phyloP scores from a whole-genome alignment of 1,284 basidiomycete genomes.

The Cutaneotrichosporon cutaneum region DNA sequence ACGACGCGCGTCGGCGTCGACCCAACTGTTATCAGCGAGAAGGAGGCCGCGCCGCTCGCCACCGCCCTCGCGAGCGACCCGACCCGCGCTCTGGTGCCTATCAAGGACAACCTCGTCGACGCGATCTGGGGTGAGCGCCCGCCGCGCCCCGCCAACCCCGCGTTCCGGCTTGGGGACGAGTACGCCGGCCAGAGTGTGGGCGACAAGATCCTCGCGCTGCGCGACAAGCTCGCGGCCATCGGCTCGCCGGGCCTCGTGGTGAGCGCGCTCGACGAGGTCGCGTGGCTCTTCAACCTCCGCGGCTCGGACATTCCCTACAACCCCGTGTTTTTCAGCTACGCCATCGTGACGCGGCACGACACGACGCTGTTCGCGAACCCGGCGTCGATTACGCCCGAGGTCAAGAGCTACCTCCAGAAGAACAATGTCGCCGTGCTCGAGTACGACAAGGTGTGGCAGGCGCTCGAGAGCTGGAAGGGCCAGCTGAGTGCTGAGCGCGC shows the following conservation, averaged over 20 bases:
- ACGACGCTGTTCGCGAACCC: slow-evolving; percentile 73
- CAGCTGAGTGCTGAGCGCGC: slow-evolving; percentile 22
- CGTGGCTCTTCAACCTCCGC: slow-evolving; percentile 92
- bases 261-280: slow-evolving; percentile 81
- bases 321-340: slow-evolving; percentile 94
- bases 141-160: slow-evolving; percentile 64
- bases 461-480: slow-evolving; percentile 32
- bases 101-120: slow-evolving; percentile 76
- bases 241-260: slow-evolving; percentile 70
- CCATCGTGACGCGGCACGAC: slow-evolving; percentile 68
- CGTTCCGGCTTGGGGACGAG: slow-evolving; percentile 70
- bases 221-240: slow-evolving; percentile 65
- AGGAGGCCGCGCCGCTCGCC: slow-evolving; percentile 57
- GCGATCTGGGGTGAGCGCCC: slow-evolving; percentile 71
- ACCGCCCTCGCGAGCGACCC: slow-evolving; percentile 31
- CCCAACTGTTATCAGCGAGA: slow-evolving; percentile 64
- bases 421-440: slow-evolving; percentile 65
- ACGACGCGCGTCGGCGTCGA: slow-evolving; percentile 75
- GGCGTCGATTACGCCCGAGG: slow-evolving; percentile 62
- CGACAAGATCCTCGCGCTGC: slow-evolving; percentile 67
- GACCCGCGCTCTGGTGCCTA: slow-evolving; percentile 63
- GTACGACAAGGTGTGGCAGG: slow-evolving; percentile 66
- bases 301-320: slow-evolving; percentile 92
- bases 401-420: slow-evolving; percentile 61
- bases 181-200: slow-evolving; percentile 62